Conservation (phyloP, 1,284 basidiomycete species). For the Phellinidium pouzarii region DNA sequence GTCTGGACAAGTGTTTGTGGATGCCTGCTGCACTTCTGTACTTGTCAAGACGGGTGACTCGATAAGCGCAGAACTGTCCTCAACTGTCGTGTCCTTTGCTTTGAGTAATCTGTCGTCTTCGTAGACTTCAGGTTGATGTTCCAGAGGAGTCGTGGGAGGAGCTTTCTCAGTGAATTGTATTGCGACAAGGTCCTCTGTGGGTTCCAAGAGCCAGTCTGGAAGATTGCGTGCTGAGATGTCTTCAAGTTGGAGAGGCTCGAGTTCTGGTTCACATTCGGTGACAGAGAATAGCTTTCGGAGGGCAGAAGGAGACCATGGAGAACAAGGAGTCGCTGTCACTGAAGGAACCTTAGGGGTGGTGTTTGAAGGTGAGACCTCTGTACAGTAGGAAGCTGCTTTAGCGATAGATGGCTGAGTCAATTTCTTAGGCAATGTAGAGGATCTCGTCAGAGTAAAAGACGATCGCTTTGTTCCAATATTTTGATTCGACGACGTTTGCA, state of each 20-base stretch:
- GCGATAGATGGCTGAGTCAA: too few relatives aligned
- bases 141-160: neutral
- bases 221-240: neutral
- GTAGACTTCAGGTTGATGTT: too few relatives aligned
- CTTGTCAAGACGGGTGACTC: neutral
- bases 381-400: neutral
- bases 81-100: neutral
- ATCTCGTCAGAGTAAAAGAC: too few relatives aligned
- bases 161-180: neutral
- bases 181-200: too few relatives aligned
- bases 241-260: neutral
- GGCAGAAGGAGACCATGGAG: neutral
- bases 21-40: neutral
- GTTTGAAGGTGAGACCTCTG: neutral
- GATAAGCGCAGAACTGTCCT: neutral
- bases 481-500: neutral
- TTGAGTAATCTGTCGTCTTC: neutral
- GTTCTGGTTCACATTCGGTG: neutral
- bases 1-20: neutral
- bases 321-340: neutral
- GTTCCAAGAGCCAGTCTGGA: neutral
- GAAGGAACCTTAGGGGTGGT: neutral
- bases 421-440: too few relatives aligned
- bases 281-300: neutral
- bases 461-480: neutral